Percentiles rank a stretch among this genome's conserved stretches.
These are phyloP conservation scores for Pisolithus marmoratus DNA, from an alignment of 768 basidiomycete species.

Conservation along the genomic window DNA sequence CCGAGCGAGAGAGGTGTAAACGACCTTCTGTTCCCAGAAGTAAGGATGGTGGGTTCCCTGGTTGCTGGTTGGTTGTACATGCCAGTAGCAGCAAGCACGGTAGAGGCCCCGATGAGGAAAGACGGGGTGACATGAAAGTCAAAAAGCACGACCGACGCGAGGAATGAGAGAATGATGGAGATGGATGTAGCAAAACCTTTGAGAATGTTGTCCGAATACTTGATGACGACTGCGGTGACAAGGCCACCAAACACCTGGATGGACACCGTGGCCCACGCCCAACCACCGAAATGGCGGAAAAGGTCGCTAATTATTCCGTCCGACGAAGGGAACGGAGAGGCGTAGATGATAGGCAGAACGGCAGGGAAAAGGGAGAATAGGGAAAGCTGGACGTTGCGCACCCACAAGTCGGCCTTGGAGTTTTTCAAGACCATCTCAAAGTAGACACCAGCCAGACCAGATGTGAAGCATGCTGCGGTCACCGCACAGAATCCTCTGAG, in stretches of 20 bases:
- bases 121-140: conserved; percentile 81
- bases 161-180: conserved; percentile 91
- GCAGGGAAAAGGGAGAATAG: conserved; percentile 90
- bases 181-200: conserved; percentile 98
- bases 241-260: conserved; percentile 92
- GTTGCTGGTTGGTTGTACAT: conserved; percentile 81
- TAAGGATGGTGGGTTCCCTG: conserved; percentile 30
- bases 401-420: conserved; percentile 81
- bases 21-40: conserved; percentile 30
- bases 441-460: conserved; percentile 87
- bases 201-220: conserved; percentile 91
- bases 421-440: conserved; percentile 92
- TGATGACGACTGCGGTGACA: conserved; percentile 93
- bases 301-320: conserved; percentile 50
- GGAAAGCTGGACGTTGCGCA: conserved; percentile 85
- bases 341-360: conserved; percentile 68
- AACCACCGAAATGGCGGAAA: conserved; percentile 83
- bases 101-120: conserved; percentile 80
- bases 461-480: conserved; percentile 80
- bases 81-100: conserved; percentile 86
- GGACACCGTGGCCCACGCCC: conserved; percentile 93
- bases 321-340: conserved; percentile 36
- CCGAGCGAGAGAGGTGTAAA: conserved; percentile 42
- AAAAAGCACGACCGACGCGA: conserved; percentile 88
- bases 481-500: conserved; percentile 82